Evolutionary conservation across 768 basidiomycete species (phyloP).

Genomic region (Phylloporus sp.): DNA sequence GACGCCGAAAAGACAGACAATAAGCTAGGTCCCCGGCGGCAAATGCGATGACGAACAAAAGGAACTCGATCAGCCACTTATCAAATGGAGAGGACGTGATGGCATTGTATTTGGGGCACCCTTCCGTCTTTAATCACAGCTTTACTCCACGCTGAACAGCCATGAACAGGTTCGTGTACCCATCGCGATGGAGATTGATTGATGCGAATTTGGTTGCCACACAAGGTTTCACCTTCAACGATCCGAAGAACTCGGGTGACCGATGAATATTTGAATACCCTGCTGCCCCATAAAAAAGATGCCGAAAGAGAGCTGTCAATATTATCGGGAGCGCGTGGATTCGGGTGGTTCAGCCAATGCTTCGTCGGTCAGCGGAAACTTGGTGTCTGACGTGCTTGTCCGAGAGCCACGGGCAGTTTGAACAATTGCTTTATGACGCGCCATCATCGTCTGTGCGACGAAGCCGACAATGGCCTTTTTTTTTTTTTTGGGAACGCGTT

Average conservation of each 20-base stretch:
- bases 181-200: neutral
- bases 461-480: conserved; percentile 29
- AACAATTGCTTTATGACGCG: conserved; percentile 30
- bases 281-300: neutral
- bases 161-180: neutral
- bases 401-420: conserved; percentile 11
- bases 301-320: neutral
- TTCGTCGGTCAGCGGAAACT: conserved; percentile 15
- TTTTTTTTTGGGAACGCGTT: too few relatives aligned
- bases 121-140: neutral
- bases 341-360: conserved; percentile 17
- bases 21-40: too few relatives aligned
- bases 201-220: neutral
- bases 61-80: conserved; percentile 28
- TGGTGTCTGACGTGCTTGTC: conserved; percentile 1
- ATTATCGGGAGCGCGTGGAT: neutral
- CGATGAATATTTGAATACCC: neutral
- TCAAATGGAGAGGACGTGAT: conserved; percentile 6
- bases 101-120: neutral
- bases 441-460: conserved; percentile 31
- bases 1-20: too few relatives aligned
- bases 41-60: conserved; percentile 35
- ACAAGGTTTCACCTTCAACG: neutral
- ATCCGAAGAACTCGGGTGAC: neutral
- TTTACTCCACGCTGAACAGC: neutral